Conservation (phyloP, 75 land plant genomes). For the Azolla pinnata region DNA sequence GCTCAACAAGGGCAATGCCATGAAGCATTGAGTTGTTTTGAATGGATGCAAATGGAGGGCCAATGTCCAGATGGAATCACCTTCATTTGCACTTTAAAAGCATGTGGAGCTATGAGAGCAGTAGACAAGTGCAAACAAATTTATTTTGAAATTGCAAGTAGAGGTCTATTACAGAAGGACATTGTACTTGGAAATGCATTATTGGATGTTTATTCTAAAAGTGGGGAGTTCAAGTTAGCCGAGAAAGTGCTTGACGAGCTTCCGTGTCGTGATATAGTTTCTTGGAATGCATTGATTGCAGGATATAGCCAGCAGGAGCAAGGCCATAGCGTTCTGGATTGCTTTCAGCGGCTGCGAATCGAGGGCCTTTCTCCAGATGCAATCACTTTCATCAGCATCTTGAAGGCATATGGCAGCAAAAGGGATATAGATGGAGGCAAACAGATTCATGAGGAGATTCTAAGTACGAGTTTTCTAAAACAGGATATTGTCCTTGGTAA, state of each 20-base stretch:
- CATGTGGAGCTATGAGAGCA: slow-evolving; percentile 20
- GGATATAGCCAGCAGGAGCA: slow-evolving; percentile 11
- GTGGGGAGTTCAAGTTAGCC: slow-evolving; percentile 12
- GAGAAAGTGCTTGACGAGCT: slow-evolving; percentile 19
- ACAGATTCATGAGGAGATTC: slow-evolving; percentile 13
- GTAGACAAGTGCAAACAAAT: slow-evolving; percentile 39
- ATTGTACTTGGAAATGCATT: slow-evolving; percentile 45
- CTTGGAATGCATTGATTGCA: slow-evolving; percentile 25
- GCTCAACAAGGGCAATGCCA: neutral
- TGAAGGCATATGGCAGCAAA: slow-evolving; percentile 16
- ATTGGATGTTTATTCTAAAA: slow-evolving; percentile 17
- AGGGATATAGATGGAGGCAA: slow-evolving; percentile 14
- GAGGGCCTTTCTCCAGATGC: slow-evolving; percentile 12
- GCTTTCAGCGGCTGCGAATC: slow-evolving; percentile 15
- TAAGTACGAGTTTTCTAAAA: slow-evolving; percentile 8
- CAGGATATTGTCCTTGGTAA: slow-evolving; percentile 12
- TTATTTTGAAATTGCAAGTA: slow-evolving; percentile 29
- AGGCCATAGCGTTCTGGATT: slow-evolving; percentile 10
- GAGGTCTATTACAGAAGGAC: slow-evolving; percentile 15
- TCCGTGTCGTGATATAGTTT: slow-evolving; percentile 3
- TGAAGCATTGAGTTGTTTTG: slow-evolving; percentile 1
- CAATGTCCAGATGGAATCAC: slow-evolving; percentile 3
- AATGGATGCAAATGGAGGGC: slow-evolving; percentile 5
- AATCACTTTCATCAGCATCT: slow-evolving; percentile 10
- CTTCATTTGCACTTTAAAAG: slow-evolving; percentile 5